phyloP scores from a whole-genome alignment of 805 yeast genomes.

The Starmerella vaccinii region DNA sequence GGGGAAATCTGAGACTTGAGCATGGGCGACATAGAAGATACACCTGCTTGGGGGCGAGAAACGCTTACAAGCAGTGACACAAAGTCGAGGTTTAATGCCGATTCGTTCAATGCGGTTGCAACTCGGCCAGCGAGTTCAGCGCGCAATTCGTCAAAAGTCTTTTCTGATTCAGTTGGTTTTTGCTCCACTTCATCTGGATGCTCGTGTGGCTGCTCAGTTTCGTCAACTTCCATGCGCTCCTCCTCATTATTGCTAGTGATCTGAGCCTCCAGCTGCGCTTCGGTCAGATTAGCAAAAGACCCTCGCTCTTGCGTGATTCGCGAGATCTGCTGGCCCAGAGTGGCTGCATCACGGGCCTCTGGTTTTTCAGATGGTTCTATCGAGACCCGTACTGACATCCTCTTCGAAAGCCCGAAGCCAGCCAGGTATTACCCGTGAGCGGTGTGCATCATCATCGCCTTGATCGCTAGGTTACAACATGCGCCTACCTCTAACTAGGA shows the following conservation, averaged over 20 bases:
- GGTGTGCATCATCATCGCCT: no score
- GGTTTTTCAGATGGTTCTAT: constrained; percentile 23
- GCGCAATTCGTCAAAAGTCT: constrained; percentile 25
- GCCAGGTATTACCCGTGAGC: no score
- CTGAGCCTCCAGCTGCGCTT: constrained; percentile 35
- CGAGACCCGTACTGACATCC: constrained; percentile 17
- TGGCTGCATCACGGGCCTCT: not conserved
- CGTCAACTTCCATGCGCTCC: constrained; percentile 12
- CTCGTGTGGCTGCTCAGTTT: not conserved
- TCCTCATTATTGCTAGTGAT: not conserved
- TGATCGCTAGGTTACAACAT: no score
- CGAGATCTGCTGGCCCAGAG: constrained; percentile 39
- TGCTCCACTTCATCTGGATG: not conserved
- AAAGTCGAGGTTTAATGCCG: constrained; percentile 78
- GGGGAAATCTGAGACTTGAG: constrained; percentile 23
- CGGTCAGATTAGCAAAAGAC: constrained; percentile 49
- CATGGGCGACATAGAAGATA: constrained; percentile 56
- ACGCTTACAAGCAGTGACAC: constrained; percentile 73
- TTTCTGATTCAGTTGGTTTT: not conserved
- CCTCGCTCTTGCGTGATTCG: constrained; percentile 51
- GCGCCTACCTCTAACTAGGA: no score
- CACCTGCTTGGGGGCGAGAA: constrained; percentile 74
- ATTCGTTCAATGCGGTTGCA: constrained; percentile 68
- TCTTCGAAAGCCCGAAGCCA: no score
- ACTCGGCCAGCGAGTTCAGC: constrained; percentile 24